Percentiles rank a stretch among this genome's conserved stretches.
Evolutionary conservation across 1,284 basidiomycete species (phyloP).

Genomic region (Ceratobasidium sp.): DNA sequence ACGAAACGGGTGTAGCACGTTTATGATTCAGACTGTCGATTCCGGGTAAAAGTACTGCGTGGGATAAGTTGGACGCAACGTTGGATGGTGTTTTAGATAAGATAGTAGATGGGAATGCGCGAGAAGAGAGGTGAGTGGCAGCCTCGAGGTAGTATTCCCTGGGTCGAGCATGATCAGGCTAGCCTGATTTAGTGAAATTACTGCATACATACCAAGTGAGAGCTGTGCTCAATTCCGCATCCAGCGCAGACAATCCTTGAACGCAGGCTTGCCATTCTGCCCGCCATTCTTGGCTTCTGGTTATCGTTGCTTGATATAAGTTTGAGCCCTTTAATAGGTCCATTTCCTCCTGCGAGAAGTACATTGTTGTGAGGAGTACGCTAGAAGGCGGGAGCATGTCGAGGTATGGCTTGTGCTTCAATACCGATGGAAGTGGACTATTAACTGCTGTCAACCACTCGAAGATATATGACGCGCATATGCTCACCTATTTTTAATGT

Average conservation of each 20-base stretch:
- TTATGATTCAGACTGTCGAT: constrained; percentile 84
- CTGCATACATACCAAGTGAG: constrained; percentile 68
- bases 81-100: constrained; percentile 65
- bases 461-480: constrained; percentile 41
- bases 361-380: constrained; percentile 73
- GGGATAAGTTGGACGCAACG: constrained; percentile 54
- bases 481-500: constrained; percentile 46
- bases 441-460: constrained; percentile 16
- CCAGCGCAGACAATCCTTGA: constrained; percentile 51
- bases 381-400: constrained; percentile 64
- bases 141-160: constrained; percentile 76
- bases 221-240: constrained; percentile 56
- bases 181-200: background rate
- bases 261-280: constrained; percentile 64
- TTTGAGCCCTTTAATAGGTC: constrained; percentile 75
- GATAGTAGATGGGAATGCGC: constrained; percentile 84
- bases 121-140: constrained; percentile 78
- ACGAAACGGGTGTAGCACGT: constrained; percentile 73
- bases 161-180: constrained; percentile 17
- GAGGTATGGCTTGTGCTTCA: constrained; percentile 69
- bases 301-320: constrained; percentile 70
- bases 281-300: constrained; percentile 65
- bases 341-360: constrained; percentile 69
- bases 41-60: constrained; percentile 82
- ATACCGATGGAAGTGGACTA: constrained; percentile 45